Base-by-base conservation (phyloP, 129 eudicot species). In the sunflower (Helianthus annuus) region DNA sequence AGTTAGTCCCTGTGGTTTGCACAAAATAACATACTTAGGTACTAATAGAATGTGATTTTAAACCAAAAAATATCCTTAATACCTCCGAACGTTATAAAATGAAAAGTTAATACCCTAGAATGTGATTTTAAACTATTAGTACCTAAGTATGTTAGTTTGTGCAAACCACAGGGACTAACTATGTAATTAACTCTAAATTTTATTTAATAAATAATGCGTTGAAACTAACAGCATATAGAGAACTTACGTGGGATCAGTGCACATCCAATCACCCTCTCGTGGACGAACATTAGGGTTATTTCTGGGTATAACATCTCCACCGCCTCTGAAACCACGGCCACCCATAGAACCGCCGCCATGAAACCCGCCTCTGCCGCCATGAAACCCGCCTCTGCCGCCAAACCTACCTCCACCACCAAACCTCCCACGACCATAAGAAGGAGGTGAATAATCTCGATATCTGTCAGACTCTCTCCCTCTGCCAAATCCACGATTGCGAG, bases 241-340 rank as follows among this genome's bases (percentile, higher is more conserved):
- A 48, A 83, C 94, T 84, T 77, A 89, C 98, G 79, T 13, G 22
- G 98, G 98, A 75, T 92, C 98, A 16, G 96, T 36, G 83, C 98
- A 92, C 73, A 83, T 77, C 98, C 98, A 92, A 80, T 92, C 98
- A 55, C 98, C 98, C 62, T 92, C 98, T 71, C 98, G 77, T 11
- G 98, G 98, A n/a, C 88, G 91, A 14, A 92, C 96, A 80, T 92
- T 92, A 64, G 98, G 91, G 68, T 85, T 89, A 76, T 83, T 89
- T 79, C 83, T 83, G 62, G 89, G 86, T 65, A 78, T 38, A 40
- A 72, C 85, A 17, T 83, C 91, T 75, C 96, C 81, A 65, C 96
- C 85, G 48, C 95, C 85, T 65, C 83, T 67, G 42, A 86, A 77
- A 40, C 91, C 90, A 51, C 81, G 83, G 45, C 82, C 95, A 39